Base-by-base conservation (phyloP, 75 land plant species). In the Pinus tabuliformis region DNA sequence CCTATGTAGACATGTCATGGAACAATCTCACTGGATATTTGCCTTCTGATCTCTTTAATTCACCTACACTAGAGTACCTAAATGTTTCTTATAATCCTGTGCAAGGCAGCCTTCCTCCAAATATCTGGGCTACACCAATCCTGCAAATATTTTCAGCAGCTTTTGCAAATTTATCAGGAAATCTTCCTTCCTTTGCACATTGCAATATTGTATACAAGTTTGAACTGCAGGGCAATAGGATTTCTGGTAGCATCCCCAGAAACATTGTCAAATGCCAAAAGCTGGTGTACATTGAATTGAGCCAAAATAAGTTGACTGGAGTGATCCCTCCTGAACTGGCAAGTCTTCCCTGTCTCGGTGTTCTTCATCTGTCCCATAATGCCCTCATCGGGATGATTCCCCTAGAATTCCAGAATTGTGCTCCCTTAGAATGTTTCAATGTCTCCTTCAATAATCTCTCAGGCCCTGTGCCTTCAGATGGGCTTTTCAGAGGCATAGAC, bases 351-450 rank as follows among this genome's bases (percentile, higher is more conserved):
- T 83, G 78, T 58, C 78, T 90, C 20, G 86, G 78, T 52, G 36
- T 61, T 26, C 79, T 89, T 28, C 91, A 95, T 73, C 73, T 94
- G 52, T 88, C 92, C 0, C 72, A 80, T 12, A 94, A 91, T 70
- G 15, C 36, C 5, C 89, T 94, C 62, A 59, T 75, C 6, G 97
- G 97, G 7, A 56, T 80, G 22, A 89, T 94, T 36, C 94, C 94
- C 2, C 22, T 79, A 3, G 73, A 56, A 54, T 89, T 92, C 56
- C 78, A 77, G 59, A 85, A 89, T 36, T 83, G 89, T 45, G 82
- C 59, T 60, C 89, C 89, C 0, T 22, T 92, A 30, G 92, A 89
- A 83, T 85, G 37, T 75, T 89, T 92, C 81, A 83, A 92, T 73
- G 91, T 92, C 58, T 85, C 92, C 5, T 84, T 63, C 81, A 94